Base-by-base conservation (phyloP, 306 rosid genomes). In the Luffa acutangula region DNA sequence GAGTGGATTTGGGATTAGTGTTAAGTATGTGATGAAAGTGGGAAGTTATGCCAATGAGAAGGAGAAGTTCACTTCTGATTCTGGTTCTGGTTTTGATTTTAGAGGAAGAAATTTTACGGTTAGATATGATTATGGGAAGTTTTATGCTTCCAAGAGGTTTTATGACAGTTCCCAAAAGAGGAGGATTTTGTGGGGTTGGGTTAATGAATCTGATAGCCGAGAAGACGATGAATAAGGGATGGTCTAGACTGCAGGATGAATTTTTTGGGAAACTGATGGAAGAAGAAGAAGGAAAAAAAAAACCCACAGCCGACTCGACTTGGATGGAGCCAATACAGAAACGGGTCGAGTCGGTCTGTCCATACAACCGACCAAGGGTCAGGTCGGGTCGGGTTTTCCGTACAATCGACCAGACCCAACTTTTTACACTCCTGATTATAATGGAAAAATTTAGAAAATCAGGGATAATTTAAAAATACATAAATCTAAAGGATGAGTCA, bases 171-270 rank as follows among this genome's bases (percentile, higher is more conserved):
- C 76, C 4, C 83, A 86, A 52, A 88, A 85, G 31, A 88, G 98
- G 76, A 89, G 97, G 70, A 79, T 91, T 20, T 82, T 91, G 77
- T 88, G 88, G 78, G 98, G 97, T 46, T 93, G 98, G 98, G 80
- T 90, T 59, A 93, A 90, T 10, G 98, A 93, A 75, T 93, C 98
- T 37, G 90, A 93, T 9, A 89, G 84, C 42, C 83, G 58, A 3
- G 45, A 2, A 0, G 96, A 82, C 81, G 91, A 93, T 73, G 45
- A 87, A 86, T 64, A 91, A 90, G 82, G 98, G 98, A 33, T 93
- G 98, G 98, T 81, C 96, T 7, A 97, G 98, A 36, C 25, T 93
- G 36, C 98, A 93, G 84, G 98, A n/a, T n/a, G n/a, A n/a, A n/a
- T n/a, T n/a, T n/a, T n/a, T n/a, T n/a, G n/a, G n/a, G n/a, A n/a